Base-by-base conservation (phyloP, 208 protist genomes). In the Zelonia costaricensis region DNA sequence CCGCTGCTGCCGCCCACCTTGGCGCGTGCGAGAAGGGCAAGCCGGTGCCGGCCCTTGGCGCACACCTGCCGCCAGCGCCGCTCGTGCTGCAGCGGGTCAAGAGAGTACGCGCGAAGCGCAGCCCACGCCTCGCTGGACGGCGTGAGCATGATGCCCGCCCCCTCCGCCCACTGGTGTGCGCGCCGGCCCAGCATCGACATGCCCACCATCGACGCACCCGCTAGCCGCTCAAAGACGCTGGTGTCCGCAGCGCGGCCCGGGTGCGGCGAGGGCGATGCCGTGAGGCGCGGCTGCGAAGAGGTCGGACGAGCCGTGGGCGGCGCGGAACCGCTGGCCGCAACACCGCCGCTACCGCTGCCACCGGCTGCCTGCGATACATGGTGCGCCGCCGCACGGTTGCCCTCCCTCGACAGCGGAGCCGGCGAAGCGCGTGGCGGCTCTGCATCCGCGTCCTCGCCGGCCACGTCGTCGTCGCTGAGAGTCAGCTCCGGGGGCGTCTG, bases 91-190 rank as follows among this genome's bases (percentile, higher is more conserved):
- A 53, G 44, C 16, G 63, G 54, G 2, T 31, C 42, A 10, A 16
- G 46, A 13, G 68, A 20, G 33, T 45, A 46, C 8, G 35, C 20
- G 23, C 39, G 55, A 15, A 61, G 35, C 4, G 55, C 39, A 4
- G 35, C 18, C 47, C 46, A 59, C 10, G 45, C 54, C 10, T 43
- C 16, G 10, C 15, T 7, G 7, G 53, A 42, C 12, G 69, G 60
- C 12, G 51, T 16, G 7, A 69, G 39, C 20, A 40, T 4, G 4
- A 80, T 38, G 13, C 60, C 69, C 15, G 69, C 69, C 4, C 52
- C 62, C 35, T 53, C 36, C 0, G 75, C 69, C 75, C 68, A 80
- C 23, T 66, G 53, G 4, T 64, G 60, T 0, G 76, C 39, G 16
- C 70, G 70, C 30, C 46, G 39, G 43, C 58, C 70, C 13, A 77